phyloP scores from a whole-genome alignment of 768 basidiomycete species.

The Russula sp. region DNA sequence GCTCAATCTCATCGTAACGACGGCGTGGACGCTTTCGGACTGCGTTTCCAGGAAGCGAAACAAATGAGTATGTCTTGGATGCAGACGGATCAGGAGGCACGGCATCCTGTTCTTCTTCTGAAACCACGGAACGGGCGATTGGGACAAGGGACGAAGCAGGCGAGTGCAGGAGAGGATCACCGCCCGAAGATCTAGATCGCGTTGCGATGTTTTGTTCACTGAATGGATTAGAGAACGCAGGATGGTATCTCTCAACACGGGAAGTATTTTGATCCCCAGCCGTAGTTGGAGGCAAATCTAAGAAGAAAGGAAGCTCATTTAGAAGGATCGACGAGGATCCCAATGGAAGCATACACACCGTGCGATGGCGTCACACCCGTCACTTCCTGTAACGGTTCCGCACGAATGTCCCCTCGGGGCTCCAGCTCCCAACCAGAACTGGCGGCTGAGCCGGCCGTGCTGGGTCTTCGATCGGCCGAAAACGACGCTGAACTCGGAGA shows the following conservation, averaged over 20 bases:
- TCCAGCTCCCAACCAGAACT: slow-evolving; percentile 29
- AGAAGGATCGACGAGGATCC: slow-evolving; percentile 28
- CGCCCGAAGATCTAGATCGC: slow-evolving; percentile 25
- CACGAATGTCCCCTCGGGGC: slow-evolving; percentile 7
- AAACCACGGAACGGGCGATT: slow-evolving; percentile 23
- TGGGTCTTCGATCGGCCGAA: slow-evolving; percentile 23
- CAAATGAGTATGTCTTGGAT: slow-evolving; percentile 75
- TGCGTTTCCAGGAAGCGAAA: slow-evolving; percentile 74
- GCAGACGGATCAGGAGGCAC: slow-evolving; percentile 25
- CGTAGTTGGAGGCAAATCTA: slow-evolving; percentile 25
- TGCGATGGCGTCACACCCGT: slow-evolving; percentile 11
- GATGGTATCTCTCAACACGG: slow-evolving; percentile 13
- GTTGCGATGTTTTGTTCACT: slow-evolving; percentile 8
- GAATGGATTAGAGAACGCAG: slow-evolving; percentile 23
- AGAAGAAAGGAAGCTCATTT: slow-evolving; percentile 10
- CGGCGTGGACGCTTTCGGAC: slow-evolving; percentile 82
- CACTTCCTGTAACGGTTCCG: slow-evolving; percentile 18
- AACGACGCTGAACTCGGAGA: slow-evolving; percentile 20
- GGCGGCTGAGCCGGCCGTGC: slow-evolving; percentile 26
- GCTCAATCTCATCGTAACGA: slow-evolving; percentile 93
- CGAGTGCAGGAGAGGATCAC: slow-evolving; percentile 24
- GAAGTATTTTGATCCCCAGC: slow-evolving; percentile 16
- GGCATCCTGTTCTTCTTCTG: slow-evolving; percentile 33
- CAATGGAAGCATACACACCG: slow-evolving; percentile 11
- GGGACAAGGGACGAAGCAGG: slow-evolving; percentile 23